Conservation (phyloP, 2,329 filamentous ascomycete genomes). For the Monilinia fructicola region DNA sequence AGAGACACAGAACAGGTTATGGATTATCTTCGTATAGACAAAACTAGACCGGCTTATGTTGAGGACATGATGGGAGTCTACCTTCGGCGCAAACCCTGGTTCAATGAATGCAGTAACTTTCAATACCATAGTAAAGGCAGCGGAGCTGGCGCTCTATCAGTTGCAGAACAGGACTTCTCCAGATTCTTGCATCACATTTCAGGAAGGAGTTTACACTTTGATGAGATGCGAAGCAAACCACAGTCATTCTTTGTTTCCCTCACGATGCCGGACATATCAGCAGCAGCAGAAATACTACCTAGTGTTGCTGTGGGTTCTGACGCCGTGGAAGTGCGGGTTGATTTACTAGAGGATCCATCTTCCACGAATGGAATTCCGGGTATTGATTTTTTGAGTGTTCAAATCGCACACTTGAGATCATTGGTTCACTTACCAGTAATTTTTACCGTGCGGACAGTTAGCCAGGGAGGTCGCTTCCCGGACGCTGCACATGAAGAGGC, state of each 20-base stretch:
- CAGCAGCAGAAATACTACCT: conserved; percentile 63
- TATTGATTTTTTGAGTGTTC: conserved; percentile 74
- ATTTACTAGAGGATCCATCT: conserved; percentile 73
- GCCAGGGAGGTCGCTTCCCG: conserved; percentile 86
- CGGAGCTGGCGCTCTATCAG: conserved; percentile 36
- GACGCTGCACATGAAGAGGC: conserved; percentile 72
- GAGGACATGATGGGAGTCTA: conserved; percentile 93
- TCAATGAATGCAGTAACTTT: conserved; percentile 88
- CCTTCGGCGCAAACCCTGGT: conserved; percentile 84
- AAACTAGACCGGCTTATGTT: conserved; percentile 86
- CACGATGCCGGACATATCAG: conserved; percentile 72
- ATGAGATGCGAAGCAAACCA: conserved; percentile 60
- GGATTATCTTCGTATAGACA: conserved; percentile 83
- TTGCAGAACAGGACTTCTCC: conserved; percentile 60
- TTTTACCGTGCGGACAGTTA: conserved; percentile 83
- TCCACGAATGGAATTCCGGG: conserved; percentile 55
- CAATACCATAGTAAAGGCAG: conserved; percentile 81
- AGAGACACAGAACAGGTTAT: conserved; percentile 86
- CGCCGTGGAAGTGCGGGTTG: conserved; percentile 90
- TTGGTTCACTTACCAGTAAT: conserved; percentile 76
- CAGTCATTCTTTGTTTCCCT: conserved; percentile 92
- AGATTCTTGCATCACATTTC: conserved; percentile 71
- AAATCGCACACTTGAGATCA: conserved; percentile 76
- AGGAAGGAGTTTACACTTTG: conserved; percentile 58
- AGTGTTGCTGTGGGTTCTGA: conserved; percentile 80